Base-by-base conservation (phyloP, 306 rosid genomes). In the Lagenaria siceraria region DNA sequence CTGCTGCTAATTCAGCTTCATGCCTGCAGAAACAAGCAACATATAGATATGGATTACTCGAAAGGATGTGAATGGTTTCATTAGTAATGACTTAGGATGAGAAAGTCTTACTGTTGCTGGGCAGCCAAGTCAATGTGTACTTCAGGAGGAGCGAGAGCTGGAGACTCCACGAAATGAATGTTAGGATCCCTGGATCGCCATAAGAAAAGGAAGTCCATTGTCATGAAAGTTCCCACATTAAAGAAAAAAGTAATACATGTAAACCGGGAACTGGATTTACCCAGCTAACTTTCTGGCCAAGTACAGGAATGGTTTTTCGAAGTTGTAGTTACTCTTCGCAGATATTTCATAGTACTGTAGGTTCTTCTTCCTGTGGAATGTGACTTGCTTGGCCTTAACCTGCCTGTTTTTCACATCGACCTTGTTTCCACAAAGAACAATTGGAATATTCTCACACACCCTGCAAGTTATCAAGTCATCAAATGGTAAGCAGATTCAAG, bases 111-210 rank as follows among this genome's bases (percentile, higher is more conserved):
- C 76, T 72, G 70, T 81, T 85, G 88, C 74, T 91, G 96, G 13
- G 84, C 62, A 9, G 86, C 86, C 80, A 86, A 29, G 81, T 91
- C 93, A 46, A 91, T 66, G 9, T 84, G 87, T 31, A 87, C 91
- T 40, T 91, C 93, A 0, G 93, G 93, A 65, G 96, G 96, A 82
- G 96, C 96, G 79, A 91, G 93, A 9, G 96, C 96, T 18, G 96
- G 96, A 82, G 87, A 86, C 83, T 91, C 96, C 15, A 87, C 93
- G 51, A 91, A 91, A 83, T 91, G 93, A 77, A 91, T 89, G 73
- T 75, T 38, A 13, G 88, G 7, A 43, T 91, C 91, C 79, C 96
- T 91, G 70, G 7, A 25, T 11, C 7, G 10, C 56, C 75, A 24
- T 5, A 21, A 22, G 13, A 69, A 22, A 43, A 69, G 7, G 21